Base-by-base conservation (phyloP, 192 early-diverging fungal species). In the Rhizophagus prolifer region DNA sequence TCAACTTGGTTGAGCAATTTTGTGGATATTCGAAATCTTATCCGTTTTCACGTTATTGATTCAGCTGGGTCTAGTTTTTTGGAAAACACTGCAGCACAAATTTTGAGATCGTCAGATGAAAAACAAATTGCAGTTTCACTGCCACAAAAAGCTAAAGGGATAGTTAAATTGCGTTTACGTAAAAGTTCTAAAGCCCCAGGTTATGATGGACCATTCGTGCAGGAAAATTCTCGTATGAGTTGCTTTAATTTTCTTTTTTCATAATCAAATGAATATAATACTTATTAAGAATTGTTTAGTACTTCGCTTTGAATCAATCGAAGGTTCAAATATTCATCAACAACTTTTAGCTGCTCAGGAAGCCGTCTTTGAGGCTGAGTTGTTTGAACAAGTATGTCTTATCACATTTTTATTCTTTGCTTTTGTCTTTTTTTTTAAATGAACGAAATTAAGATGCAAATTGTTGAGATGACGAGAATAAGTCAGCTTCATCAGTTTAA, bases 281-380 rank as follows among this genome's bases (percentile, higher is more conserved):
- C 50, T 54, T 21, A 54, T 6, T 54, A 54, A 54, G 50, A 54
- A 54, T 54, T 19, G 5, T 54, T 54, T 54, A 62, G 58, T 21
- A 63, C 30, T 62, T 44, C 30, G 13, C 12, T 62, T 30, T 21
- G 31, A 62, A 44, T 19, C 23, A 16, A 41, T 58, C 9, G 30
- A 59, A 54, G 64, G 64, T 21, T 58, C 46, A 58, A 58, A 67
- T 36, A 76, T 76, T 14, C 75, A 76, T 67, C 64, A 76, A n/a
- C 75, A 76, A 50, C 75, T 76, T 68, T 9, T 76, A 3, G 47
- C 75, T 21, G 75, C 75, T 59, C 75, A 76, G n/a, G 38, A 58
- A 38, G 75, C 75, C 23, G 41, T 76, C 23, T 76, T 76, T 58
- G 75, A 76, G 46, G 60, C 10, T 1, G 75, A 67, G 9, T 41